A percentile compares a stretch with the other conserved stretches of the same genome.
These are phyloP conservation scores for Saturnispora sekii DNA, from an alignment of 805 yeast genomes.

Conservation along the genomic window DNA sequence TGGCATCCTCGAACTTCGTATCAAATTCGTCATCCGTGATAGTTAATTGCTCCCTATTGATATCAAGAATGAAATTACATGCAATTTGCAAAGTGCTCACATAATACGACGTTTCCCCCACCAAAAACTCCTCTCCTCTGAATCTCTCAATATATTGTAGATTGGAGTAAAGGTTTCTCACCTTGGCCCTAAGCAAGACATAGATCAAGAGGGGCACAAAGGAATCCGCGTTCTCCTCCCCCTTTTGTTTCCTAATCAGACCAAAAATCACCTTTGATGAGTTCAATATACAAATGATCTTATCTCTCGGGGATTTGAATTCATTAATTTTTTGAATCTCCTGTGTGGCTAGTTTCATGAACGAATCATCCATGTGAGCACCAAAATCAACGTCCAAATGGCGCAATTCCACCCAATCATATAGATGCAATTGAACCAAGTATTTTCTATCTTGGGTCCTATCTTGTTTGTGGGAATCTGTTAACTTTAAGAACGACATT, in stretches of 20 bases:
- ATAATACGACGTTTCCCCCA: conserved; percentile 88
- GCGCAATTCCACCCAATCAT: conserved; percentile 53
- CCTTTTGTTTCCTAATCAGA: conserved; percentile 50
- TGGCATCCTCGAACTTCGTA: conserved; percentile 35
- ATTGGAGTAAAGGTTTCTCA: conserved; percentile 62
- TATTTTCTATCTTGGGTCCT: conserved; percentile 57
- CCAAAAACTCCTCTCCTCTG: conserved; percentile 60
- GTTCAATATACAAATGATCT: conserved; percentile 81
- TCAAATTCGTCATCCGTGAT: conserved; percentile 51
- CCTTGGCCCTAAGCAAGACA: conserved; percentile 62
- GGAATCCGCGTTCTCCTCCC: conserved; percentile 76
- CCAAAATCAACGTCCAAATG: conserved; percentile 68
- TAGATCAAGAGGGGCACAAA: conserved; percentile 85
- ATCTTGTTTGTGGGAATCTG: conserved; percentile 53
- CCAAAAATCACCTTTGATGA: conserved; percentile 91
- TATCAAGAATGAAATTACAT: conserved; percentile 59
- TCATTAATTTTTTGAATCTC: conserved; percentile 73
- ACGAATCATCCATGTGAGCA: conserved; percentile 39
- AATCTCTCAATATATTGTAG: conserved; percentile 78
- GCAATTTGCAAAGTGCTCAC: conserved; percentile 88
- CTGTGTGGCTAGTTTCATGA: conserved; percentile 53
- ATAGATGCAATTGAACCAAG: conserved; percentile 25
- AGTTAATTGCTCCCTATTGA: conserved; percentile 50
- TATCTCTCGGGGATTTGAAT: conserved; percentile 91
- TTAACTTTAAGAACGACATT: conserved; percentile 32